Conservation (phyloP, 139 green algal species). For the Micractinium conductrix region DNA sequence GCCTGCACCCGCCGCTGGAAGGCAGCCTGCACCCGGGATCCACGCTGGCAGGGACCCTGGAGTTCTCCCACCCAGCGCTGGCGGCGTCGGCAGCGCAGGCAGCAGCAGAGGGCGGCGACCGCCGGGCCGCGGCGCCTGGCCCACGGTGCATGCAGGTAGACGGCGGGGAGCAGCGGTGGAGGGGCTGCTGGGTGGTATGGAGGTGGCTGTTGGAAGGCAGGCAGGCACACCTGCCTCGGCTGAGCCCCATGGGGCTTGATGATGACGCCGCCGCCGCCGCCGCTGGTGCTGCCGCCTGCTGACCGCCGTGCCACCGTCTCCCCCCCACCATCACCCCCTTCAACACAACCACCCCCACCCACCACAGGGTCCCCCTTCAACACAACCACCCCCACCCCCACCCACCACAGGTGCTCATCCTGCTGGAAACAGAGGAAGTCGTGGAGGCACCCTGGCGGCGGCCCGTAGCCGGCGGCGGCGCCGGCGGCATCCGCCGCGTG, state of each 20-base stretch:
- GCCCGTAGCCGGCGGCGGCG: slow-evolving; percentile 1
- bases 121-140: not conserved
- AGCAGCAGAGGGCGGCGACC: not conserved
- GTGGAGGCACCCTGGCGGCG: slow-evolving; percentile 51
- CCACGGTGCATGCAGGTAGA: slow-evolving; percentile 41
- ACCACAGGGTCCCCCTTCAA: not conserved
- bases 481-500: slow-evolving; percentile 60
- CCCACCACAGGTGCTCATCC: slow-evolving; percentile 53
- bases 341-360: not conserved
- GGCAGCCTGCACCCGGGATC: slow-evolving; percentile 66
- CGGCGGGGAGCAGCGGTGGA: too few relatives aligned
- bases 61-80: slow-evolving; percentile 60
- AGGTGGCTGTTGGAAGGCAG: too few relatives aligned
- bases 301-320: not conserved
- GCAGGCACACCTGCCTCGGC: too few relatives aligned
- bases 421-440: slow-evolving; percentile 73
- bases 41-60: slow-evolving; percentile 72
- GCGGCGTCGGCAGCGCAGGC: not conserved
- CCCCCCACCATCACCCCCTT: not conserved
- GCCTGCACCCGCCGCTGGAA: slow-evolving; percentile 71
- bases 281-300: too few relatives aligned
- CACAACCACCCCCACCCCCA: not conserved
- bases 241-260: too few relatives aligned
- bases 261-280: too few relatives aligned
- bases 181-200: too few relatives aligned